These are phyloP conservation scores for Colletotrichum tropicicola DNA, from an alignment of 2,329 filamentous ascomycete genomes.

Conservation along the genomic window DNA sequence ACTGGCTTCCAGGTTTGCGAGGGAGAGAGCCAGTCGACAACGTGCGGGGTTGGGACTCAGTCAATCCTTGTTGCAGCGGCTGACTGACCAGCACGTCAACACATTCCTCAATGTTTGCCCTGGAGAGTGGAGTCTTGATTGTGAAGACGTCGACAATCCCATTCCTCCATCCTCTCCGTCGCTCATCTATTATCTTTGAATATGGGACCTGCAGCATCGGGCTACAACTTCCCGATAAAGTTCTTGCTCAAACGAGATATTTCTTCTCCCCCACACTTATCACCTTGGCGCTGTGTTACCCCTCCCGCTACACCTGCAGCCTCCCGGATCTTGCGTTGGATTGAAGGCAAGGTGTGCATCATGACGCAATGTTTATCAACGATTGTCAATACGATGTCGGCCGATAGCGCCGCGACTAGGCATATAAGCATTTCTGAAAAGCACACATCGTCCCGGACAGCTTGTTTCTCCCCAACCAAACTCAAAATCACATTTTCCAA, in stretches of 20 bases:
- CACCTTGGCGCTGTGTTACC: slow-evolving; percentile 11
- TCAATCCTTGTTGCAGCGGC: too few species aligned
- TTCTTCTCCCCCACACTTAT: not conserved
- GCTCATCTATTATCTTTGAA: too few species aligned
- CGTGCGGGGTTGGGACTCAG: too few species aligned
- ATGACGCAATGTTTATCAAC: not conserved
- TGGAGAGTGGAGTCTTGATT: too few species aligned
- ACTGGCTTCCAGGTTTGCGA: too few species aligned
- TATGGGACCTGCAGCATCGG: too few species aligned
- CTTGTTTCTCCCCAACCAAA: not conserved
- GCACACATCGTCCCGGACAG: rapidly evolving
- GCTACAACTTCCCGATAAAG: not conserved
- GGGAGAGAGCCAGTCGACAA: too few species aligned
- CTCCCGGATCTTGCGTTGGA: not conserved
- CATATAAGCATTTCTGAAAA: not conserved
- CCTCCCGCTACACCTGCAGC: slow-evolving; percentile 3
- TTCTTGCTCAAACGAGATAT: slow-evolving; percentile 4
- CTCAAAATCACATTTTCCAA: not conserved
- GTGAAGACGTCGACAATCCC: too few species aligned
- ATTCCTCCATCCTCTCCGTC: too few species aligned
- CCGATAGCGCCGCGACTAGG: not conserved
- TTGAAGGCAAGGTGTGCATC: slow-evolving; percentile 1
- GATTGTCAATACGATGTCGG: not conserved
- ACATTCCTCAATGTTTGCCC: too few species aligned
- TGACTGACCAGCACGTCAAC: too few species aligned